Evolutionary conservation across 2,329 filamentous ascomycete species (phyloP).

Genomic region (Corniculantispora saksenae): DNA sequence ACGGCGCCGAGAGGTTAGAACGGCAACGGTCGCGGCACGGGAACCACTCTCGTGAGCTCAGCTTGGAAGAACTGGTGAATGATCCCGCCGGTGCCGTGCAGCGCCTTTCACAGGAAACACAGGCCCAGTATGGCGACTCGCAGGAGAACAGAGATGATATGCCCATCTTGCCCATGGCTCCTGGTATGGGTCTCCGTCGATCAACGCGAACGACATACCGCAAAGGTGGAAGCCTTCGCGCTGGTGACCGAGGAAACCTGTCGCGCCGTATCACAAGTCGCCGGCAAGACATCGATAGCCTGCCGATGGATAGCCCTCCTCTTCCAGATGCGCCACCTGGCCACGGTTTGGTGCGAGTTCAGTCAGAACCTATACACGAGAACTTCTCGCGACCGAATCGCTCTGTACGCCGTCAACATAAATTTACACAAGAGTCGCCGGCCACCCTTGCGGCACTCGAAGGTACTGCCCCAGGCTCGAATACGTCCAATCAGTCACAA

Average conservation of each 20-base stretch:
- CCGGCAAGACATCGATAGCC: slow-evolving; percentile 58
- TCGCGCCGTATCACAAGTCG: slow-evolving; percentile 69
- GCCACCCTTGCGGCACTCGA: slow-evolving; percentile 50
- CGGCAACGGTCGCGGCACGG: slow-evolving; percentile 66
- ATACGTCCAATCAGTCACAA: slow-evolving; percentile 22
- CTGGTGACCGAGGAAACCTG: slow-evolving; percentile 72
- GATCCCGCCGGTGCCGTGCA: slow-evolving; percentile 73
- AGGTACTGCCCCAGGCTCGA: slow-evolving; percentile 36
- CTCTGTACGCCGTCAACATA: slow-evolving; percentile 49
- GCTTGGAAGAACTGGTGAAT: slow-evolving; percentile 78
- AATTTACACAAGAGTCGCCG: slow-evolving; percentile 48
- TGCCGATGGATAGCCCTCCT: slow-evolving; percentile 31
- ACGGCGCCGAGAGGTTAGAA: slow-evolving; percentile 80
- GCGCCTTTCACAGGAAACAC: slow-evolving; percentile 62
- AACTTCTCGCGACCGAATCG: slow-evolving; percentile 64
- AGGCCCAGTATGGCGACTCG: slow-evolving; percentile 44
- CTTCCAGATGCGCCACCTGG: slow-evolving; percentile 49
- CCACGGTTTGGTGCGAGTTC: slow-evolving; percentile 60
- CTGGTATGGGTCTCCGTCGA: slow-evolving; percentile 77
- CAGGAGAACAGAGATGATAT: slow-evolving; percentile 65
- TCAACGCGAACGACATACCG: slow-evolving; percentile 92
- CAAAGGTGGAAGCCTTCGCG: slow-evolving; percentile 79
- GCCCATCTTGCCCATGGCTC: slow-evolving; percentile 79
- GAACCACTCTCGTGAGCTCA: slow-evolving; percentile 61
- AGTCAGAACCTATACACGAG: slow-evolving; percentile 67